Conservation (phyloP, 2,329 filamentous ascomycete genomes). For the Aspergillus jensenii region DNA sequence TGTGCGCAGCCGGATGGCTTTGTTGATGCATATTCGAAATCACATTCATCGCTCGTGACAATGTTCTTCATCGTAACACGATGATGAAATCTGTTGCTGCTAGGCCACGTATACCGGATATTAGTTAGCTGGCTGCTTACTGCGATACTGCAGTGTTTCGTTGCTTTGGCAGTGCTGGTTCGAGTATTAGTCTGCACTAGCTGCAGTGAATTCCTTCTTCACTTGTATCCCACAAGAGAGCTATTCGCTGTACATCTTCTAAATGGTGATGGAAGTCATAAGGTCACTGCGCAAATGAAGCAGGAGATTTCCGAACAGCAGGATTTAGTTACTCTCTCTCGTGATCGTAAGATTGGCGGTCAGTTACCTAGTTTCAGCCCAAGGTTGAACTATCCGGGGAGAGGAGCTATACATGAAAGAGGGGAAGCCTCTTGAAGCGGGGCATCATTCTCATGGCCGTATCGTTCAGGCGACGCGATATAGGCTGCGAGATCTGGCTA, state of each 20-base stretch:
- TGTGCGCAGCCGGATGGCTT: background rate
- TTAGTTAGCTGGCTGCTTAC: background rate
- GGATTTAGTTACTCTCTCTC: too few relatives aligned
- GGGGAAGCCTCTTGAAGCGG: background rate
- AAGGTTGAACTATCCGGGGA: too few relatives aligned
- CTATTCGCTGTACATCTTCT: background rate
- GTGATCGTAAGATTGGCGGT: too few relatives aligned
- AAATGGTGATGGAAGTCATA: background rate
- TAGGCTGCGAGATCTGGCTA: background rate
- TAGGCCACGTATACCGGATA: background rate
- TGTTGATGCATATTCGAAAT: background rate
- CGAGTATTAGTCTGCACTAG: background rate
- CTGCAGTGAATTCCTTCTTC: background rate
- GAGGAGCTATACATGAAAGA: background rate
- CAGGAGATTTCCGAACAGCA: background rate
- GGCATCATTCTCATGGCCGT: background rate
- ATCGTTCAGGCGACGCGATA: background rate
- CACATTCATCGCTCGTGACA: background rate
- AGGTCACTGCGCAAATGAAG: too few relatives aligned
- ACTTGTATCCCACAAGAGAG: background rate
- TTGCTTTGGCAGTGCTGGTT: conserved; percentile 9
- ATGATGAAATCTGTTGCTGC: background rate
- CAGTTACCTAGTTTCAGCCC: too few relatives aligned
- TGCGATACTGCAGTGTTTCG: background rate
- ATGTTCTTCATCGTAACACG: background rate